Evolutionary conservation across 345 rosid genomes (phyloP).

Genomic region (Murraya koenigii): DNA sequence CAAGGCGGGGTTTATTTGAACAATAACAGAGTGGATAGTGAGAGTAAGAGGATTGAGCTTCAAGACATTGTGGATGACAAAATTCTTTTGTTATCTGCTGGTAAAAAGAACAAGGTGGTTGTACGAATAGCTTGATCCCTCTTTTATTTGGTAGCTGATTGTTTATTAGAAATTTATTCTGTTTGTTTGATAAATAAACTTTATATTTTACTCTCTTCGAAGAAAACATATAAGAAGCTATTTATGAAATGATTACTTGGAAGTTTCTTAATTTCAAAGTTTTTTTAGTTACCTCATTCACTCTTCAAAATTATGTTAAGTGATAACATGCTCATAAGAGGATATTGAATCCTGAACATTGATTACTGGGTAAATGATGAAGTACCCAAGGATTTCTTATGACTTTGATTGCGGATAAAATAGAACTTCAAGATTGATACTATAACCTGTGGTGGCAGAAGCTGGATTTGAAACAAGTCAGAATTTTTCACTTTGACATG

Average conservation of each 20-base stretch:
- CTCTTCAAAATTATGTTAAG: background rate
- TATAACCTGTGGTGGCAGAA: background rate
- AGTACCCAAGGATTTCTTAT: background rate
- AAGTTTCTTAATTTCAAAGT: background rate
- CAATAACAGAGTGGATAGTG: slow-evolving; percentile 75
- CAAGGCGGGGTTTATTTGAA: slow-evolving; percentile 98
- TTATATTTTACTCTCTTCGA: background rate
- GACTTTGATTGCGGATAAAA: background rate
- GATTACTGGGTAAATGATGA: background rate
- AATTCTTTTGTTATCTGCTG: slow-evolving; percentile 86
- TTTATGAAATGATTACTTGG: background rate
- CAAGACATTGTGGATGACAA: slow-evolving; percentile 82
- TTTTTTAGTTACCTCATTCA: background rate
- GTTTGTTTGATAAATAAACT: background rate
- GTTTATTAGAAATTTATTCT: background rate
- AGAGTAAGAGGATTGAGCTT: slow-evolving; percentile 63
- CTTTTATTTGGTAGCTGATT: background rate
- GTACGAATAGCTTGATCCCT: slow-evolving; percentile 61
- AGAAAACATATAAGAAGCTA: background rate
- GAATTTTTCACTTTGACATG: background rate
- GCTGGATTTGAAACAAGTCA: background rate
- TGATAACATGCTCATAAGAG: background rate
- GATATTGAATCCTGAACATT: background rate
- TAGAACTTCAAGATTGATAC: background rate
- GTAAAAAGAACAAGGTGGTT: slow-evolving; percentile 93